Base-by-base conservation (phyloP, 805 yeast genomes). In the baker's yeast (Saccharomyces cerevisiae) region DNA sequence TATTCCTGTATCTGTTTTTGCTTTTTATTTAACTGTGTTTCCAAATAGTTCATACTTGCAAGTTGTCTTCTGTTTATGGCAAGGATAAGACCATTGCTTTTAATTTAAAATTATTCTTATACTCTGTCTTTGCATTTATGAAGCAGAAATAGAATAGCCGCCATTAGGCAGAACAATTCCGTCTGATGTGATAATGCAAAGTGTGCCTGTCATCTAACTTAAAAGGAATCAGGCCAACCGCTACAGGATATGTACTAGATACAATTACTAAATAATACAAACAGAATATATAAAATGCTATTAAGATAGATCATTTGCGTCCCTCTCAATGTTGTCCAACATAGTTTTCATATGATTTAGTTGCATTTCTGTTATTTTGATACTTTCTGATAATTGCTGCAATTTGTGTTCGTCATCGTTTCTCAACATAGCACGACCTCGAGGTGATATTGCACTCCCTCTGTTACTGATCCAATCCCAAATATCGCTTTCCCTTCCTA, bases 371-470 rank as follows among this genome's bases (percentile, higher is more conserved):
- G 70, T 61, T 30, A 67, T 51, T 27, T 60, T 57, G 4, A 68
- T 59, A 1, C 67, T 59, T 47, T 68, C 72, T 50, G 51, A 51
- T 41, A 68, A 47, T 32, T 62, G 61, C 48, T 64, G 68, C 31
- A 62, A 43, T 48, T 55, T 60, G 52, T 59, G 63, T n/a, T 46
- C 49, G 9, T 59, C 54, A 2, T 55, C 28, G 21, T 17, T 36
- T 36, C 13, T 24, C 11, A 8, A 24, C 11, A 13, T 36, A 17
- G 22, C 24, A 36, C 17, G 43, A 9, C 6, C 24, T 36, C 6
- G 43, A 36, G 43, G 43, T 36, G 17, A 36, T 36, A 36, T 17
- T 9, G 10, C 11, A 8, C 29, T 26, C 9, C 48, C 30, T 6
- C 30, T 46, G 21, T 46, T 22, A 11, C n/a, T 21, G n/a, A 27